Evolutionary conservation across 2,329 filamentous ascomycete species (phyloP).

Genomic region (Xylariaceae sp.): DNA sequence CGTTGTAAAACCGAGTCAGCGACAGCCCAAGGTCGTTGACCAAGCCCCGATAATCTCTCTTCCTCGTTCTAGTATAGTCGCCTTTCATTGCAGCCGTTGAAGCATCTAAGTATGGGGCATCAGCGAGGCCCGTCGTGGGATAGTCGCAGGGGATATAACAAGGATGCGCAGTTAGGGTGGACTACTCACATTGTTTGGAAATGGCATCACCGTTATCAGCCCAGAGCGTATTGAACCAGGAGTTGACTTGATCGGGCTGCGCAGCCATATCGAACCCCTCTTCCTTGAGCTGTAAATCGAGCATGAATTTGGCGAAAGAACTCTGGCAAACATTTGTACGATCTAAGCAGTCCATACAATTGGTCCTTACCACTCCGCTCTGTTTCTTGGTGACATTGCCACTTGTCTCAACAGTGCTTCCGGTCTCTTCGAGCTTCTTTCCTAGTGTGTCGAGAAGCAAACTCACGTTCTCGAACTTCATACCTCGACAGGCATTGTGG

Average conservation of each 20-base stretch:
- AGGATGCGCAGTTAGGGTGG: not conserved
- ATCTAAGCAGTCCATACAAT: conserved; percentile 98
- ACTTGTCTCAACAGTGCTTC: conserved; percentile 61
- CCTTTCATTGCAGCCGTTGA: conserved; percentile 95
- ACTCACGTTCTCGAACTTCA: conserved; percentile 96
- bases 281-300: conserved; percentile 73
- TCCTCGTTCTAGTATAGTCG: conserved; percentile 88
- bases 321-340: conserved; percentile 95
- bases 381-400: conserved; percentile 50
- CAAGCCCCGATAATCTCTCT: conserved; percentile 85
- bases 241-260: conserved; percentile 71
- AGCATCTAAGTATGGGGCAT: conserved; percentile 49
- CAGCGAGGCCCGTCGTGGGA: not conserved
- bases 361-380: conserved; percentile 79
- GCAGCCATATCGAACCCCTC: conserved; percentile 74
- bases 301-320: conserved; percentile 76
- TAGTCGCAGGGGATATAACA: not conserved
- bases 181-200: conserved; percentile 67
- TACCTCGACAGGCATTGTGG: conserved; percentile 84
- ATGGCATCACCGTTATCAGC: conserved; percentile 97
- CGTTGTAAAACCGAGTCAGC: conserved; percentile 68
- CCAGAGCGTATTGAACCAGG: conserved; percentile 96
- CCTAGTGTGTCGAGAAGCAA: conserved; percentile 69
- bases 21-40: conserved; percentile 89
- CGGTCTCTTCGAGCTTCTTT: conserved; percentile 62